Evolutionary conservation across 257 asterid species (phyloP).

Genomic region (Lycium barbarum): DNA sequence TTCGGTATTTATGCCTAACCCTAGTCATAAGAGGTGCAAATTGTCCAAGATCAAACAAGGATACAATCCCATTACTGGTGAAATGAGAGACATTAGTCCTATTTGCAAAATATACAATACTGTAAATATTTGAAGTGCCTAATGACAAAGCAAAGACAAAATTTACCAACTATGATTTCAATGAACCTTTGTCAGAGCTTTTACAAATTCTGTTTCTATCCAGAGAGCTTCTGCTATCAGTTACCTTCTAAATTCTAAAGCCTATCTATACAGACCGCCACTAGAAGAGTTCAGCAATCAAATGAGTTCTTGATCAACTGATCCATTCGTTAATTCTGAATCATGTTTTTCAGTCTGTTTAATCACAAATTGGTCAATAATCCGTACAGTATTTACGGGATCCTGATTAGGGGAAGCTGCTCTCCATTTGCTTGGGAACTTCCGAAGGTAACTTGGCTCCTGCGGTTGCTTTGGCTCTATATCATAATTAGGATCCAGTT

Average conservation of each 20-base stretch:
- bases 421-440: constrained; percentile 89
- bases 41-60: not conserved
- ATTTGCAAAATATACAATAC: not conserved
- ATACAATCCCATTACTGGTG: not conserved
- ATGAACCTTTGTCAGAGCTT: not conserved
- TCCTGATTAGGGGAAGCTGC: constrained; percentile 73
- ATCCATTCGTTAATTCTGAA: constrained; percentile 49
- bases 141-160: not conserved
- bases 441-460: constrained; percentile 61
- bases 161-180: not conserved
- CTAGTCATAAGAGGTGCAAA: not conserved
- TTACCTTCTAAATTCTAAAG: constrained; percentile 21
- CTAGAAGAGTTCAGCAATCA: constrained; percentile 26
- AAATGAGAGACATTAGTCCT: not conserved
- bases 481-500: constrained; percentile 89
- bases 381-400: constrained; percentile 71
- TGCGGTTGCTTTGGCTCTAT: constrained; percentile 65
- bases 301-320: constrained; percentile 39
- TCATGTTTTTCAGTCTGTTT: constrained; percentile 54
- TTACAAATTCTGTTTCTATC: not conserved
- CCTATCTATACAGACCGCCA: constrained; percentile 28
- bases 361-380: constrained; percentile 81
- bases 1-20: too few relatives aligned
- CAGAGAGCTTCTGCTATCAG: not conserved
- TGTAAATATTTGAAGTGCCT: not conserved